Percentiles rank a stretch among this genome's conserved stretches.
phyloP scores from a whole-genome alignment of 306 rosid species.

The Arachis stenosperma region DNA sequence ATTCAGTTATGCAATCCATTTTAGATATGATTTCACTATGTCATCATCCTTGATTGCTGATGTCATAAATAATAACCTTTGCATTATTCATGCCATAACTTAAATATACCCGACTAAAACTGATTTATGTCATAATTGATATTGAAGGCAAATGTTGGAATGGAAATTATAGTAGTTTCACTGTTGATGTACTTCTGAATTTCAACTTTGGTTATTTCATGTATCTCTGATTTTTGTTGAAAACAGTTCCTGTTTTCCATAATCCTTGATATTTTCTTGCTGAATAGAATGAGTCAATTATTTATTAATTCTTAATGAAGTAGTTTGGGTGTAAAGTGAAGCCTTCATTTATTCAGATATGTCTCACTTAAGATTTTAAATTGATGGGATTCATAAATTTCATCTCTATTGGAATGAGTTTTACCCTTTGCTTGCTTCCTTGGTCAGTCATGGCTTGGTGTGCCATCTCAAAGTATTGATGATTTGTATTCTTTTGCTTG shows the following conservation, averaged over 20 bases:
- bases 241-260: not conserved
- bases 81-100: no score
- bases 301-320: not conserved
- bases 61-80: no score
- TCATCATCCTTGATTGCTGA: no score
- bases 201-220: not conserved
- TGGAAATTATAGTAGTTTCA: not conserved
- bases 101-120: slow-evolving; percentile 5
- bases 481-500: slow-evolving; percentile 16
- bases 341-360: slow-evolving; percentile 15
- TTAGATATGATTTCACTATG: slow-evolving; percentile 1
- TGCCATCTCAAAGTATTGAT: slow-evolving; percentile 3
- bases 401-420: not conserved
- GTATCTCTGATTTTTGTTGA: not conserved
- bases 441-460: slow-evolving; percentile 2
- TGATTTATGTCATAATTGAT: slow-evolving; percentile 11
- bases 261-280: not conserved
- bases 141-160: slow-evolving; percentile 18
- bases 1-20: slow-evolving; percentile 2
- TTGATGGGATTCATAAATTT: slow-evolving; percentile 5
- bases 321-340: slow-evolving; percentile 9
- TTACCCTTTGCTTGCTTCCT: not conserved
- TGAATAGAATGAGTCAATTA: slow-evolving; percentile 1
- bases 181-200: not conserved
- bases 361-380: slow-evolving; percentile 8